Conservation (phyloP, 352 stramenopile species). For the Phytophthora podocarpi region DNA sequence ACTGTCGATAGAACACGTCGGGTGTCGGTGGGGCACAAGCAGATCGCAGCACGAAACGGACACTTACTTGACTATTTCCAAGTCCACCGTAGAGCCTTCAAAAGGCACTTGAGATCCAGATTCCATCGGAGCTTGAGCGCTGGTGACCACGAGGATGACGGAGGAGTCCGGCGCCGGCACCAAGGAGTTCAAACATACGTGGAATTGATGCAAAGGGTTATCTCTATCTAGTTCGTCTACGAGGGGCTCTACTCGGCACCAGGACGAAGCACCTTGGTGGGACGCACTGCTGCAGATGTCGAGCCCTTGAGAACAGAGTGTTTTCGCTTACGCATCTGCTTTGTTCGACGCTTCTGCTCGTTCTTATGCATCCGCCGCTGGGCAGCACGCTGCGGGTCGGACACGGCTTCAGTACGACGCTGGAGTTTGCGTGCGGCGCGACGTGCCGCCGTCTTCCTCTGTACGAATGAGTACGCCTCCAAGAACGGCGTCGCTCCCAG, state of each 20-base stretch:
- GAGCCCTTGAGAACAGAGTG: slow-evolving; percentile 85
- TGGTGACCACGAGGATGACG: background rate
- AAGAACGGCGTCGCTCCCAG: slow-evolving; percentile 76
- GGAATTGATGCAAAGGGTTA: slow-evolving; percentile 29
- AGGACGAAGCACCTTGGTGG: slow-evolving; percentile 65
- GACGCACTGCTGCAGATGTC: slow-evolving; percentile 56
- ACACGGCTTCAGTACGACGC: slow-evolving; percentile 78
- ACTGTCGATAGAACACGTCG: too few species aligned
- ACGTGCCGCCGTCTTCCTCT: slow-evolving; percentile 77
- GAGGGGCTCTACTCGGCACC: slow-evolving; percentile 51
- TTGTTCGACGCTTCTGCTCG: slow-evolving; percentile 77
- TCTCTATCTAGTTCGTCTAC: slow-evolving; percentile 34
- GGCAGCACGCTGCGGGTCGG: slow-evolving; percentile 73
- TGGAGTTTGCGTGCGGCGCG: slow-evolving; percentile 76
- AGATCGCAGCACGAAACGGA: slow-evolving; percentile 14
- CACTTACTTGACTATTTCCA: slow-evolving; percentile 5
- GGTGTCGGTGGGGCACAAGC: too few species aligned
- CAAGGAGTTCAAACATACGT: slow-evolving; percentile 25
- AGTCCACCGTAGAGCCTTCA: background rate
- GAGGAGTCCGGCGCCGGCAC: slow-evolving; percentile 7
- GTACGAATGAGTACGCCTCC: slow-evolving; percentile 85
- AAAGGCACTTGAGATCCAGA: background rate
- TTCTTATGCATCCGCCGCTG: slow-evolving; percentile 88
- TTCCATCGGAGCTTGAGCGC: slow-evolving; percentile 1
- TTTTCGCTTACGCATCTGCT: slow-evolving; percentile 91